These are phyloP conservation scores for Suillus sp. DNA, from an alignment of 768 basidiomycete genomes.

Conservation along the genomic window DNA sequence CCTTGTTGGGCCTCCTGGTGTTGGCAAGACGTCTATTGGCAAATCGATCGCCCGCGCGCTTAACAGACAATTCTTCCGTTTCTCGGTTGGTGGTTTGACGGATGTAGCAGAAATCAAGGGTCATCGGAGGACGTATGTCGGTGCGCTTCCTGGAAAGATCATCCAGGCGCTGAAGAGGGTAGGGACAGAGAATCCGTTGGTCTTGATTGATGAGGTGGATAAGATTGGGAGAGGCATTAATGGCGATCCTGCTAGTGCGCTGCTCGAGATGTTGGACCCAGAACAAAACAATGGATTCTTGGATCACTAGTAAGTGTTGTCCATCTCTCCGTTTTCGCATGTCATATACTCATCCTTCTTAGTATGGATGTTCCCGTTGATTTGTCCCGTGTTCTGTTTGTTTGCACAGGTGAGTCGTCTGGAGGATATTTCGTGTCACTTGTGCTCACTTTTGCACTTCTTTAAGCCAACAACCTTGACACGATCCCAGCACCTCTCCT, in stretches of 20 bases:
- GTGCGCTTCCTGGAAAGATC: slow-evolving; percentile 92
- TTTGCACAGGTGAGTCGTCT: slow-evolving; percentile 71
- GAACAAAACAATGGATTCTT: slow-evolving; percentile 95
- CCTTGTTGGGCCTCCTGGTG: slow-evolving; percentile 94
- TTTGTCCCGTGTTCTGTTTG: slow-evolving; percentile 93
- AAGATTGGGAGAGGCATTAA: slow-evolving; percentile 92
- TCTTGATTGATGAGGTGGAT: slow-evolving; percentile 94
- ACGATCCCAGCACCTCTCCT: slow-evolving; percentile 93
- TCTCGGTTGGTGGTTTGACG: slow-evolving; percentile 94
- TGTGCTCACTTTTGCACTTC: slow-evolving; percentile 16
- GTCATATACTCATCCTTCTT: not conserved
- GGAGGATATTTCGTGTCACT: slow-evolving; percentile 10
- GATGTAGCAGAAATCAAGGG: slow-evolving; percentile 99
- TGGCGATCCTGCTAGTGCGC: slow-evolving; percentile 88
- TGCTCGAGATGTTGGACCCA: slow-evolving; percentile 92
- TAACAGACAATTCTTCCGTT: slow-evolving; percentile 91
- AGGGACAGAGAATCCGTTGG: slow-evolving; percentile 91
- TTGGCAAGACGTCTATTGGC: slow-evolving; percentile 96
- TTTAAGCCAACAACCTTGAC: slow-evolving; percentile 82
- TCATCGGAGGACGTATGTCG: slow-evolving; percentile 95
- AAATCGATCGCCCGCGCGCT: slow-evolving; percentile 93
- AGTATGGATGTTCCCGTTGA: slow-evolving; percentile 98
- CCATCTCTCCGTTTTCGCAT: not conserved
- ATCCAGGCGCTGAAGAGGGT: slow-evolving; percentile 93
- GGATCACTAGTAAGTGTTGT: slow-evolving; percentile 84